Percentiles rank a stretch among this genome's conserved stretches.
Conservation (phyloP, 345 rosid genomes). For the Gossypioides kirkii region DNA sequence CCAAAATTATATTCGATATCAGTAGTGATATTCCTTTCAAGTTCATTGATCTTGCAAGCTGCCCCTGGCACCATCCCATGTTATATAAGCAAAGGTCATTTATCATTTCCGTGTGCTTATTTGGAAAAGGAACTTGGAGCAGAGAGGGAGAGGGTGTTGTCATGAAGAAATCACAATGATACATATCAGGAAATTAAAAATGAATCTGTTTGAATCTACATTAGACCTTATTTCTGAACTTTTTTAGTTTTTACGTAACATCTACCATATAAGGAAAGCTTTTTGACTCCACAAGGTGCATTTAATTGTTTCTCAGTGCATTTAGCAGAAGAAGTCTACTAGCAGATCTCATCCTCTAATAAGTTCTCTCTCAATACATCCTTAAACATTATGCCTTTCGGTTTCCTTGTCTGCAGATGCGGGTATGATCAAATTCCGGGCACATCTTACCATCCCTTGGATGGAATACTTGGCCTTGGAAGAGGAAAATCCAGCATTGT, state of each 20-base stretch:
- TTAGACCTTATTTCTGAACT: not conserved
- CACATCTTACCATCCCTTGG: constrained; percentile 63
- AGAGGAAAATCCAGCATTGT: constrained; percentile 73
- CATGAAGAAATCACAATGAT: not conserved
- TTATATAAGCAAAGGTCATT: not conserved
- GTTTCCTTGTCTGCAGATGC: constrained; percentile 43
- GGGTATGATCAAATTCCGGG: constrained; percentile 84
- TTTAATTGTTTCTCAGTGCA: not conserved
- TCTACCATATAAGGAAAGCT: not conserved
- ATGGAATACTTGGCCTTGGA: constrained; percentile 95
- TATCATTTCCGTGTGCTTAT: not conserved
- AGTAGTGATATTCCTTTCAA: not conserved
- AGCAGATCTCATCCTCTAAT: not conserved
- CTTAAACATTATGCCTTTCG: not conserved
- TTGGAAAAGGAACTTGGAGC: not conserved
- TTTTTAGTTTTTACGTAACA: not conserved
- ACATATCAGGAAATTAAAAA: not conserved
- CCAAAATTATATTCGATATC: not conserved
- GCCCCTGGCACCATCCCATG: not conserved
- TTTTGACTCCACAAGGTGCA: not conserved
- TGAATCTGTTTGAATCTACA: not conserved
- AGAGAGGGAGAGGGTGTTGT: not conserved
- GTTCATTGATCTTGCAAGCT: not conserved
- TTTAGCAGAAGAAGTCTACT: not conserved
- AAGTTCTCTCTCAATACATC: constrained; percentile 10